Evolutionary conservation across 2,329 filamentous ascomycete species (phyloP).

Genomic region (Hymenotorrendiella dingleyae): DNA sequence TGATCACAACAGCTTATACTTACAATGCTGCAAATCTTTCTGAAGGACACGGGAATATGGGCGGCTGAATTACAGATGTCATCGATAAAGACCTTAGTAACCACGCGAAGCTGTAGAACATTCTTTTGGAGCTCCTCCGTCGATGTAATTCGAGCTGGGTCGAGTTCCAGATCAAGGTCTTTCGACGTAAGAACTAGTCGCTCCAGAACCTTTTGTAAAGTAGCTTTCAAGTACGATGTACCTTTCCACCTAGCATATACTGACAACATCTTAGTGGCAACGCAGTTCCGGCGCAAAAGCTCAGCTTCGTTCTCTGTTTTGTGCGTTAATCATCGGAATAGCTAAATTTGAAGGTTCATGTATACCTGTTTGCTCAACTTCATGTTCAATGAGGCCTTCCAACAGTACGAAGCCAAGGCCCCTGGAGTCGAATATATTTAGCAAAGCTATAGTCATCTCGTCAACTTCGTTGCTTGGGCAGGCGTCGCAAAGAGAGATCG

Average conservation of each 20-base stretch:
- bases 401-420: slow-evolving; percentile 58
- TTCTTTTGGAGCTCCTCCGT: slow-evolving; percentile 61
- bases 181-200: slow-evolving; percentile 60
- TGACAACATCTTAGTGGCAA: slow-evolving; percentile 67
- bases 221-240: slow-evolving; percentile 53
- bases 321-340: background rate
- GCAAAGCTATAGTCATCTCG: slow-evolving; percentile 59
- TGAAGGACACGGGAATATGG: slow-evolving; percentile 57
- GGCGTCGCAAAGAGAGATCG: slow-evolving; percentile 57
- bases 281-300: slow-evolving; percentile 60
- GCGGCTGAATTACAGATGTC: slow-evolving; percentile 60
- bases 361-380: slow-evolving; percentile 61
- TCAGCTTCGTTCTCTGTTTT: slow-evolving; percentile 58
- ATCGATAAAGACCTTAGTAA: slow-evolving; percentile 66
- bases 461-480: slow-evolving; percentile 65
- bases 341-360: slow-evolving; percentile 16
- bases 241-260: slow-evolving; percentile 70
- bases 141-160: slow-evolving; percentile 55
- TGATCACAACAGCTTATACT: too few species aligned
- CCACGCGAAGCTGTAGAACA: slow-evolving; percentile 57
- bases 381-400: slow-evolving; percentile 61
- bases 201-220: slow-evolving; percentile 61
- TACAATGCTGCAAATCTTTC: slow-evolving; percentile 62
- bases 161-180: slow-evolving; percentile 62
- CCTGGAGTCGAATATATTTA: slow-evolving; percentile 65